Conservation (phyloP, 192 early-diverging fungal species). For the Backusella tarrabulga region DNA sequence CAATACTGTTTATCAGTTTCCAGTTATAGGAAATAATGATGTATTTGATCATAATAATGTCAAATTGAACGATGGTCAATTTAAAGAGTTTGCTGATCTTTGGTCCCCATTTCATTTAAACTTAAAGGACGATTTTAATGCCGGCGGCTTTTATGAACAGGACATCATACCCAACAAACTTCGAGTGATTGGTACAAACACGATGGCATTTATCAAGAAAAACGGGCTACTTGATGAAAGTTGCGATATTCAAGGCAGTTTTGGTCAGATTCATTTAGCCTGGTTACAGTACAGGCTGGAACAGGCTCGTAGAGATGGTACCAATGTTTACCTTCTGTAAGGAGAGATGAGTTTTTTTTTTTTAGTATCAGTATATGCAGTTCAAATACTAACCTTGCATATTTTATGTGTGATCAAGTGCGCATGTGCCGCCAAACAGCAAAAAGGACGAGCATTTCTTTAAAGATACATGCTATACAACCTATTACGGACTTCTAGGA, state of each 20-base stretch:
- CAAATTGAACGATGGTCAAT: background rate
- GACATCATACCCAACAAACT: slow-evolving; percentile 26
- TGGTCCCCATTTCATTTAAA: slow-evolving; percentile 38
- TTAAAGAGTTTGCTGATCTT: slow-evolving; percentile 13
- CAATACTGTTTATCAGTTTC: slow-evolving; percentile 23
- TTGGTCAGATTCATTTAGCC: slow-evolving; percentile 25
- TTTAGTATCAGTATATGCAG: background rate
- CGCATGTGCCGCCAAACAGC: slow-evolving; percentile 32
- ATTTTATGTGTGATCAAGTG: slow-evolving; percentile 3
- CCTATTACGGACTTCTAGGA: slow-evolving; percentile 35
- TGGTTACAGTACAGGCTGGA: slow-evolving; percentile 28
- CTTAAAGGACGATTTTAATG: slow-evolving; percentile 14
- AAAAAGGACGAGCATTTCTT: slow-evolving; percentile 14
- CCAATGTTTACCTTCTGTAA: slow-evolving; percentile 27
- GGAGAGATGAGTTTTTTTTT: background rate
- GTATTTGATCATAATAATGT: slow-evolving; percentile 22
- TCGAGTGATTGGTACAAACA: slow-evolving; percentile 26
- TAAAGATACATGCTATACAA: slow-evolving; percentile 17
- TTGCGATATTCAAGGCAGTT: slow-evolving; percentile 17
- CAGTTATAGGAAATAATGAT: slow-evolving; percentile 42
- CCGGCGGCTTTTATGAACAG: slow-evolving; percentile 39
- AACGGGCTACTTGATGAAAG: slow-evolving; percentile 23
- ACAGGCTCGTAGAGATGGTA: background rate
- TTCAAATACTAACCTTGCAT: slow-evolving; percentile 1
- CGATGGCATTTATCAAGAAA: slow-evolving; percentile 36